Evolutionary conservation across 176 grass and related monocot genomes (phyloP).

Genomic region (Poa pratensis): DNA sequence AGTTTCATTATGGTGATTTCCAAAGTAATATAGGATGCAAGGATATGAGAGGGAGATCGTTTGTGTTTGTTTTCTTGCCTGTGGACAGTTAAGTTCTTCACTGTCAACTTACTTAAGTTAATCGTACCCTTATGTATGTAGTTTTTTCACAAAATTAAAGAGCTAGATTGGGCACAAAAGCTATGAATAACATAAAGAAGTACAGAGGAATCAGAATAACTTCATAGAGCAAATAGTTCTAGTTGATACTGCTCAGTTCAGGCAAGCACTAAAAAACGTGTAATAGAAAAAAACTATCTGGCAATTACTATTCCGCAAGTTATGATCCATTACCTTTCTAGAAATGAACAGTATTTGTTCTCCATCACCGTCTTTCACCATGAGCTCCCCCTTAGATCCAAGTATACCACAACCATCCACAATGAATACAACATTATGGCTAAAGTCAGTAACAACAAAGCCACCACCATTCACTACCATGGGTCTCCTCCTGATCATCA

Average conservation of each 20-base stretch:
- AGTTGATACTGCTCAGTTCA: not conserved
- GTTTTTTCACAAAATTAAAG: conserved; percentile 25
- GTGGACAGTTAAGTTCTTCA: not conserved
- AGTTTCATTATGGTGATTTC: conserved; percentile 5
- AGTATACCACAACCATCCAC: conserved; percentile 89
- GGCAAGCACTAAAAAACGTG: conserved; percentile 25
- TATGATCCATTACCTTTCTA: conserved; percentile 71
- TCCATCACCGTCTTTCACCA: conserved; percentile 74
- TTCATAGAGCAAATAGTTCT: conserved; percentile 23
- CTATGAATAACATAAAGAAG: conserved; percentile 19
- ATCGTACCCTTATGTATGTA: conserved; percentile 22
- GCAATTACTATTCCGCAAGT: conserved; percentile 16
- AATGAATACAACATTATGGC: conserved; percentile 58
- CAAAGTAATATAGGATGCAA: conserved; percentile 37
- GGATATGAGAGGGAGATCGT: not conserved
- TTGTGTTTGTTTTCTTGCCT: not conserved
- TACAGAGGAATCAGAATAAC: conserved; percentile 11
- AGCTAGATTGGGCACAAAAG: not conserved
- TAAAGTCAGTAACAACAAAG: conserved; percentile 71
- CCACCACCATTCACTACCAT: conserved; percentile 73
- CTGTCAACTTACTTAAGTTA: conserved; percentile 33
- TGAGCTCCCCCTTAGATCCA: conserved; percentile 71
- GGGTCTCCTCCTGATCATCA: conserved; percentile 80
- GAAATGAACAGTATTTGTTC: conserved; percentile 70
- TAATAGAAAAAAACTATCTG: conserved; percentile 16